These are phyloP conservation scores for Neurospora sp. DNA, from an alignment of 495 filamentous ascomycete genomes.

Conservation along the genomic window DNA sequence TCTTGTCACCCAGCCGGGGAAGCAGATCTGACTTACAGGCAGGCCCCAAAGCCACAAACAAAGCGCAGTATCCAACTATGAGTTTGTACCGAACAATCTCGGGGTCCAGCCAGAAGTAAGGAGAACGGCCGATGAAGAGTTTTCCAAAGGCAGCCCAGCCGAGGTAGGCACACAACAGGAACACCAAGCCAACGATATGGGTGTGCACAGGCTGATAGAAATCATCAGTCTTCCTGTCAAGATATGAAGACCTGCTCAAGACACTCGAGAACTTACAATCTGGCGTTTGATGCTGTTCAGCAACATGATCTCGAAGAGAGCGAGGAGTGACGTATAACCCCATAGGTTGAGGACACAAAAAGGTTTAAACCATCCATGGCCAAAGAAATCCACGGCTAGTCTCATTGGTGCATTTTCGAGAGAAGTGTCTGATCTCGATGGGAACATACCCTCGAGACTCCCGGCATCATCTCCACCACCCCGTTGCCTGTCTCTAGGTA, in stretches of 20 bases:
- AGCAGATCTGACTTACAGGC: conserved; percentile 21
- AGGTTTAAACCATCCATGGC: conserved; percentile 23
- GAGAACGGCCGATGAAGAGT: conserved; percentile 32
- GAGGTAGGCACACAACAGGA: conserved; percentile 31
- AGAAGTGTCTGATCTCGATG: not conserved
- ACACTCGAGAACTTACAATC: conserved; percentile 22
- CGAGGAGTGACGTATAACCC: conserved; percentile 30
- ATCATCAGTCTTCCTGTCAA: not conserved
- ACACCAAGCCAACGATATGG: conserved; percentile 27
- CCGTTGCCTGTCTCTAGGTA: conserved; percentile 6
- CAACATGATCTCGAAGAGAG: conserved; percentile 33
- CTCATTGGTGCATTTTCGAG: not conserved
- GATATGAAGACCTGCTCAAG: not conserved
- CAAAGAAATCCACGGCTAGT: conserved; percentile 17
- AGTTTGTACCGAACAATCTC: conserved; percentile 23
- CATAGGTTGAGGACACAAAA: conserved; percentile 39
- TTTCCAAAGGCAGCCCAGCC: conserved; percentile 39
- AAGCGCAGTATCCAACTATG: conserved; percentile 22
- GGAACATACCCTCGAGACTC: not conserved
- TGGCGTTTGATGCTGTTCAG: conserved; percentile 41
- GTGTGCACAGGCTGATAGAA: conserved; percentile 24
- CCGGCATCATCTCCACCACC: not conserved
- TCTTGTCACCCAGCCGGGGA: not conserved
- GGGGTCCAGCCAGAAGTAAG: conserved; percentile 41
- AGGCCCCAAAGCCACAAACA: conserved; percentile 25